A percentile compares a stretch with the other conserved stretches of the same genome.
These are phyloP conservation scores for Excoecaria agallocha DNA, from an alignment of 345 rosid genomes.

Conservation along the genomic window DNA sequence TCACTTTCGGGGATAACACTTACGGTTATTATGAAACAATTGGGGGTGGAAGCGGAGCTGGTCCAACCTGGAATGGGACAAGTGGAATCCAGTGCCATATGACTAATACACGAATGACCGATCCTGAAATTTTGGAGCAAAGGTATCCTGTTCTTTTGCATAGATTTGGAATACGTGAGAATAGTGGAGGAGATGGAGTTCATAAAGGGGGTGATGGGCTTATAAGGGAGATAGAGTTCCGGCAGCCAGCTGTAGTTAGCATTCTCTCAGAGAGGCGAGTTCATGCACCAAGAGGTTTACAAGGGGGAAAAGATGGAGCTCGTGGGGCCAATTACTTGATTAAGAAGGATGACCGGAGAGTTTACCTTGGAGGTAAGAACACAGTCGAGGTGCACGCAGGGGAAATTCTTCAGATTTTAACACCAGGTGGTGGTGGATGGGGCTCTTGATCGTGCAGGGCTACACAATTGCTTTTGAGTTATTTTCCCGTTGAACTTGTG, in stretches of 20 bases:
- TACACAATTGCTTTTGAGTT: not conserved
- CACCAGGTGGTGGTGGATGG: slow-evolving; percentile 94
- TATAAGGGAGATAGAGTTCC: slow-evolving; percentile 87
- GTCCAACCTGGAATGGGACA: slow-evolving; percentile 85
- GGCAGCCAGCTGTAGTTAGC: slow-evolving; percentile 72
- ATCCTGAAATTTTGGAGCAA: slow-evolving; percentile 95
- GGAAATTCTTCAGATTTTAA: slow-evolving; percentile 76
- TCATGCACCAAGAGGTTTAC: slow-evolving; percentile 79
- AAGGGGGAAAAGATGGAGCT: slow-evolving; percentile 75
- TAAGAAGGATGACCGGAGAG: slow-evolving; percentile 53
- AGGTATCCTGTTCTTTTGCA: slow-evolving; percentile 89
- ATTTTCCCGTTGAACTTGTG: not conserved
- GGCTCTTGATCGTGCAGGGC: slow-evolving; percentile 34
- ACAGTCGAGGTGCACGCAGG: slow-evolving; percentile 72
- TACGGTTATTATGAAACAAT: slow-evolving; percentile 95
- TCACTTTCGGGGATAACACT: slow-evolving; percentile 84
- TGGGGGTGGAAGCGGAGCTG: slow-evolving; percentile 94
- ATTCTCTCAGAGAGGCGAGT: slow-evolving; percentile 97
- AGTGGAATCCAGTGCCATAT: slow-evolving; percentile 97
- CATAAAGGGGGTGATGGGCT: slow-evolving; percentile 84
- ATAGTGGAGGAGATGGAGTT: slow-evolving; percentile 77
- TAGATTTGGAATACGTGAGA: slow-evolving; percentile 72
- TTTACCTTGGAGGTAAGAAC: slow-evolving; percentile 89
- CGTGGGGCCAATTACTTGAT: slow-evolving; percentile 80
- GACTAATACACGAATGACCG: slow-evolving; percentile 98